Evolutionary conservation across 805 yeast species (phyloP), one percentile per base, ranked within the genome.

Genomic region (Barnettozyma siamensis): DNA sequence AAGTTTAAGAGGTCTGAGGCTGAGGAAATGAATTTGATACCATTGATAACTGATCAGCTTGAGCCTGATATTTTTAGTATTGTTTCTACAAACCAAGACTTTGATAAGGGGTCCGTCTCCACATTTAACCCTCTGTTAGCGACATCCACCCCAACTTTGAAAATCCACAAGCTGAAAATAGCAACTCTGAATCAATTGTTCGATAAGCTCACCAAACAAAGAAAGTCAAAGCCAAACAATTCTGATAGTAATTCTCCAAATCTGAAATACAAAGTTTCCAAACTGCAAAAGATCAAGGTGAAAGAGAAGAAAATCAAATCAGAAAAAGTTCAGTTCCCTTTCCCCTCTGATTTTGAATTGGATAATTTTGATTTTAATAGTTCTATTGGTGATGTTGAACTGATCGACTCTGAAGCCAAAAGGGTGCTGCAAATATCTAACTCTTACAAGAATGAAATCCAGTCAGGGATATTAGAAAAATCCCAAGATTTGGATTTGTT

Each of bases 41-140:
- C n/a, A n/a, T n/a, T n/a, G n/a, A n/a, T n/a, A n/a, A n/a, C n/a
- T n/a, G n/a, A n/a, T n/a, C n/a, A n/a, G 20, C 50, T 43, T 15
- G 60, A 55, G 31, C 16, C 39, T 15, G 51, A 45, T 27, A 56
- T 57, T 1, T 56, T 47, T 33, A 47, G 50, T 32, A 56, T 56
- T n/a, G 43, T 37, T 18, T 34, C 40, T 12, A 58, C 60, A 3
- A 56, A 45, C 18, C 28, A 41, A 13, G 43, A 40, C 2, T 31
- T 54, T 34, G 40, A 35, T 16, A 28, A 21, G 13, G 31, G 34
- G 2, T 28, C 17, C 2, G 28, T 35, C 12, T 7, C 20, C 12
- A 27, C 13, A 5, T 16, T 20, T 1, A 35, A 31, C 16, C 29
- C 35, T 31, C 7, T 11, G 5, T 20, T 28, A 16, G 36, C 30